Evolutionary conservation across 2,329 filamentous ascomycete genomes (phyloP).

Genomic region (Microthyrium microscopicum): DNA sequence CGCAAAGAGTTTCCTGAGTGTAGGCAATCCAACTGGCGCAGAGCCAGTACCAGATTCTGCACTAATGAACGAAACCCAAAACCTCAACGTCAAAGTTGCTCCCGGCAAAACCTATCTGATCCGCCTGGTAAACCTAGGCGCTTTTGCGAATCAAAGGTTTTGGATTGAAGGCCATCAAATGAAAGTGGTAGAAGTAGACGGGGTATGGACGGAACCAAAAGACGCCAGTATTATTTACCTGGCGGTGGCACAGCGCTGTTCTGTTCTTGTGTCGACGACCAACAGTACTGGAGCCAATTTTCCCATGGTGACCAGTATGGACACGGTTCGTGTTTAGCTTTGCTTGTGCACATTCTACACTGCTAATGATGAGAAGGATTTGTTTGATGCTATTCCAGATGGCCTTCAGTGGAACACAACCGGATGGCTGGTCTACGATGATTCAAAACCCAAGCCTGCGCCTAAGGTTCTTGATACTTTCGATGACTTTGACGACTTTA

Average conservation of each 20-base stretch:
- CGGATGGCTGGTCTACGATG: constrained; percentile 39
- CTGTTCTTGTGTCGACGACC: constrained; percentile 45
- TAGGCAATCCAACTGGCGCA: constrained; percentile 38
- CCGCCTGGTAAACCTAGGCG: constrained; percentile 52
- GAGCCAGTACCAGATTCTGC: constrained; percentile 51
- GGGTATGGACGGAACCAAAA: constrained; percentile 44
- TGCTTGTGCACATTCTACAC: neutral
- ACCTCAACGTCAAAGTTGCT: constrained; percentile 27
- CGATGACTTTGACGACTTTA: constrained; percentile 56
- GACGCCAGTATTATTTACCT: constrained; percentile 46
- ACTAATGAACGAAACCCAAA: constrained; percentile 45
- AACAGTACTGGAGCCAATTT: constrained; percentile 37
- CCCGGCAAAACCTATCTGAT: constrained; percentile 45
- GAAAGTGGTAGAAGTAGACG: constrained; percentile 52
- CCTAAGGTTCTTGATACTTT: constrained; percentile 44
- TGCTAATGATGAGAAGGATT: constrained; percentile 16
- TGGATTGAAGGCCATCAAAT: constrained; percentile 52
- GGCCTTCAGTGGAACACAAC: constrained; percentile 49
- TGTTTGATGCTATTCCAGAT: constrained; percentile 51
- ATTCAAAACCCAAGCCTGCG: constrained; percentile 26
- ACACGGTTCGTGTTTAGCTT: constrained; percentile 17
- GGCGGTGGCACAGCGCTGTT: constrained; percentile 55
- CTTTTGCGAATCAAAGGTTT: constrained; percentile 56
- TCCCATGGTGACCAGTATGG: constrained; percentile 40
- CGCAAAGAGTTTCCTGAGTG: constrained; percentile 36